These are phyloP conservation scores for Talaromyces piceae DNA, from an alignment of 2,329 filamentous ascomycete species.

Conservation along the genomic window DNA sequence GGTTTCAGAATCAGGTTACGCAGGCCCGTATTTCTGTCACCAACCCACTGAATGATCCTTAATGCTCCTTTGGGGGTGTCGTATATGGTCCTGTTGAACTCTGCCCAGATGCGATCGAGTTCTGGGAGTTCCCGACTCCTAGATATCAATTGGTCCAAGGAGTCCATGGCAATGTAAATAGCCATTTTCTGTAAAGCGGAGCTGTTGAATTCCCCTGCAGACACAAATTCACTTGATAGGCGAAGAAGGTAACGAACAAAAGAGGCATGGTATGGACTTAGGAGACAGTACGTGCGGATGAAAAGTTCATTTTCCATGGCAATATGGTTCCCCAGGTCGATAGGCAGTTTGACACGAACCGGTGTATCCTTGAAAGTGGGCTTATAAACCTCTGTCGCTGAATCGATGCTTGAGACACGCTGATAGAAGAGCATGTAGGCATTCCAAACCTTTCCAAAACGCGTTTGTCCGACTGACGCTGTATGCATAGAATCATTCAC, in stretches of 20 bases:
- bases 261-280: constrained; percentile 61
- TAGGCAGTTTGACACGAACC: constrained; percentile 41
- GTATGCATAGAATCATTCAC: constrained; percentile 47
- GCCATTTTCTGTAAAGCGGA: constrained; percentile 39
- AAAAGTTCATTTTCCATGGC: constrained; percentile 64
- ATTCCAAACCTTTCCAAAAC: constrained; percentile 65
- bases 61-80: constrained; percentile 50
- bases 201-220: constrained; percentile 43
- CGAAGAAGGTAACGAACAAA: constrained; percentile 60
- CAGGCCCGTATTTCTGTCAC: constrained; percentile 49
- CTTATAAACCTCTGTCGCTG: constrained; percentile 45
- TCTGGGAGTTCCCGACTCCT: constrained; percentile 62
- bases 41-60: constrained; percentile 56
- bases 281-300: constrained; percentile 70
- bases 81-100: constrained; percentile 45
- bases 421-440: constrained; percentile 99
- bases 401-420: constrained; percentile 58
- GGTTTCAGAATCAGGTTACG: constrained; percentile 59
- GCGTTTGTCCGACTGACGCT: constrained; percentile 37
- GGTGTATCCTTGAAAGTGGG: constrained; percentile 42
- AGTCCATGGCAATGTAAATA: constrained; percentile 43
- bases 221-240: constrained; percentile 46
- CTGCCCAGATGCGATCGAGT: constrained; percentile 49
- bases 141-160: constrained; percentile 68
- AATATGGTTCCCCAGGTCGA: constrained; percentile 49